Conservation (phyloP, 2,329 filamentous ascomycete genomes). For the Hypoxylon sp. region DNA sequence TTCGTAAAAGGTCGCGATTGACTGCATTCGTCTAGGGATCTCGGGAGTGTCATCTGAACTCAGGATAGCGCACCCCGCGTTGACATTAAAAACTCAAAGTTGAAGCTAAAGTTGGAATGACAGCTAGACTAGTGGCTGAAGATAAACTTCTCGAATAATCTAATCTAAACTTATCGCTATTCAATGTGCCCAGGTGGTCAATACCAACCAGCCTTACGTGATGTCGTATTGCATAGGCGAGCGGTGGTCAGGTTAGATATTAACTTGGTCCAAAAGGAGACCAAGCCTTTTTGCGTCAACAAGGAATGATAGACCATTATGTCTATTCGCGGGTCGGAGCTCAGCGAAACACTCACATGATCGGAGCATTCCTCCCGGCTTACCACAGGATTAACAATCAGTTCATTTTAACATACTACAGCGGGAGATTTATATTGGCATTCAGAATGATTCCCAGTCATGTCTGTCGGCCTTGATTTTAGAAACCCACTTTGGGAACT, state of each 20-base stretch:
- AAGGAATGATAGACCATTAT: slow-evolving; percentile 23
- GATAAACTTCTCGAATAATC: slow-evolving; percentile 22
- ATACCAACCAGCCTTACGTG: slow-evolving; percentile 37
- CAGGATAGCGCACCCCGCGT: slow-evolving; percentile 8
- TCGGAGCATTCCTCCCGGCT: slow-evolving; percentile 21
- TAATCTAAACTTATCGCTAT: slow-evolving; percentile 19
- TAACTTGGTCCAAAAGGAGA: slow-evolving; percentile 11
- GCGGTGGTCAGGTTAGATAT: slow-evolving; percentile 17
- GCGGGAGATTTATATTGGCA: slow-evolving; percentile 5
- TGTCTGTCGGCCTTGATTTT: slow-evolving; percentile 4
- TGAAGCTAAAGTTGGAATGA: slow-evolving; percentile 17
- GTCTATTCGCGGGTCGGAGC: slow-evolving; percentile 32
- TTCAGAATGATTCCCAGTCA: neutral
- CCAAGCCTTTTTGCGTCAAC: slow-evolving; percentile 37
- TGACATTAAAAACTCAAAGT: neutral
- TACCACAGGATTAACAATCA: slow-evolving; percentile 9
- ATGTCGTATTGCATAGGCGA: slow-evolving; percentile 42
- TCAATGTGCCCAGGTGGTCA: slow-evolving; percentile 10
- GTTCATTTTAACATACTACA: neutral
- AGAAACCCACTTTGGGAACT: neutral
- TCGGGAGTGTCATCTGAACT: slow-evolving; percentile 1
- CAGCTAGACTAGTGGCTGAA: slow-evolving; percentile 8
- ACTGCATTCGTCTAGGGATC: slow-evolving; percentile 13
- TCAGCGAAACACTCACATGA: slow-evolving; percentile 35
- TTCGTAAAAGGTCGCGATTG: slow-evolving; percentile 4